Evolutionary conservation across 257 asterid species (phyloP), one percentile per base, ranked within the genome.

Genomic region (Gardenia jasminoides): DNA sequence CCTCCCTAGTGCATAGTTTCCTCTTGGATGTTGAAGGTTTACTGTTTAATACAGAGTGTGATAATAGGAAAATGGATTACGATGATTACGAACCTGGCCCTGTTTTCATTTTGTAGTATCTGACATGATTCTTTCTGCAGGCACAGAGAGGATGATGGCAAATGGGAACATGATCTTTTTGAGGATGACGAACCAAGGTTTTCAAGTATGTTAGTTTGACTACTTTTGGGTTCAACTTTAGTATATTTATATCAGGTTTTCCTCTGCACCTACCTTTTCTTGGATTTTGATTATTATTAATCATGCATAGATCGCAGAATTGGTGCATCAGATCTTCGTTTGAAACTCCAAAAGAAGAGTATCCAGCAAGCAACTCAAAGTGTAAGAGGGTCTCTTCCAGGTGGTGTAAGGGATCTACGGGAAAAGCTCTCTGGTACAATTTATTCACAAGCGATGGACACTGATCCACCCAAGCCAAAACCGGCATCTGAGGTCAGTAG

Each of bases 81-180:
- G 30, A 59, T 2, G n/a, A 59, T 24, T 59, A 15, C 10, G 66
- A 59, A 59, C 31, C 24, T 62, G 39, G 6, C 30, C 61, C 65
- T 69, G 41, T 76, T 70, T 75, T 83, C 76, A 67, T 78, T 79
- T 76, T 69, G 50, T 70, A 82, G 71, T 67, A 41, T 70, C 70
- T 79, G 77, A 65, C 66, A 41, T 80, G 77, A 82, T 81, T 74
- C 71, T 67, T 70, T 80, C 67, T 91, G 89, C 90, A 94, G 98
- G 84, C 92, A 80, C 84, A 89, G 98, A 81, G 96, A 91, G 78
- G 96, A 91, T 77, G 94, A 89, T 86, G 97, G 88, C 84, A 94
- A 94, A 85, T 94, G 98, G 98, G 91, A 88, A 78, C 97, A 92
- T 80, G 97, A 91, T 84, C 97, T 94, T 78, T 94, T 86, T 33